Conservation (phyloP, 306 rosid genomes). For the Neltuma alba region DNA sequence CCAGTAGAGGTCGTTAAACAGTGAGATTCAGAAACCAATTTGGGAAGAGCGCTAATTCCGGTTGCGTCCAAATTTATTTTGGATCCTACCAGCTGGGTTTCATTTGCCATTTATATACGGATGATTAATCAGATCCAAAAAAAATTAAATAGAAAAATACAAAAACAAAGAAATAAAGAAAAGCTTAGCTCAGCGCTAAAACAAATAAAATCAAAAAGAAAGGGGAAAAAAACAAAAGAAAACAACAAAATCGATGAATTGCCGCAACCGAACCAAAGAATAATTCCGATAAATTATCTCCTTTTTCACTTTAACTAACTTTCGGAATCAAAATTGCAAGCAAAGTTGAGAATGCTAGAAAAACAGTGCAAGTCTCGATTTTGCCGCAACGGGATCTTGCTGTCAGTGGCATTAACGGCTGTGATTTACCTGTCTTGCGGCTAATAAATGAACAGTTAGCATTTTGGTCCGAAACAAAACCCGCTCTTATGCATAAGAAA, state of each 20-base stretch:
- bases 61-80: constrained; percentile 54
- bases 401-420: constrained; percentile 15
- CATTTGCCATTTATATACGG: constrained; percentile 25
- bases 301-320: constrained; percentile 29
- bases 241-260: constrained; percentile 23
- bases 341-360: not conserved
- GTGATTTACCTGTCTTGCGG: not conserved
- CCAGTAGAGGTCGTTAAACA: constrained; percentile 36
- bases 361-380: not conserved
- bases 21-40: constrained; percentile 54
- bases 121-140: not conserved
- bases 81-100: constrained; percentile 41
- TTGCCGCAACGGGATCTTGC: constrained; percentile 4
- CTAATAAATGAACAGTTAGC: not conserved
- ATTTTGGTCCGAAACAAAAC: not conserved
- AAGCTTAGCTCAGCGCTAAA: not conserved
- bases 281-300: not conserved
- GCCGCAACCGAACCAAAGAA: not conserved
- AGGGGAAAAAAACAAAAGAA: no score
- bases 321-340: not conserved
- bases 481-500: not conserved
- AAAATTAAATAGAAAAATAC: constrained; percentile 14
- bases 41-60: constrained; percentile 44
- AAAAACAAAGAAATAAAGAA: not conserved
- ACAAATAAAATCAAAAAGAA: not conserved